Evolutionary conservation across 306 rosid genomes (phyloP).

Genomic region (Macrotyloma uniflorum): DNA sequence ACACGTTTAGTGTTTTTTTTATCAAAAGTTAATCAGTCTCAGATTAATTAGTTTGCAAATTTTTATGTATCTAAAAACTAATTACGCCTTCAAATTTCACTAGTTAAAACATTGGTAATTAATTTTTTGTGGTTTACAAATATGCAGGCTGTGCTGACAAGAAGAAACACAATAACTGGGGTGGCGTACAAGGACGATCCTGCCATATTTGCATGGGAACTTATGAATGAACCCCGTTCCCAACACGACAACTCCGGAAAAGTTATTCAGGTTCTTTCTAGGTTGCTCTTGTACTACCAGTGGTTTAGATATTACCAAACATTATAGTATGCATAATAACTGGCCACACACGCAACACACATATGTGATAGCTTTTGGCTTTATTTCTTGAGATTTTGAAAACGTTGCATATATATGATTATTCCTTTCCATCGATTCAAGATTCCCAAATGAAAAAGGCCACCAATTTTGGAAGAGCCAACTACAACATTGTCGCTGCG

Average conservation of each 20-base stretch:
- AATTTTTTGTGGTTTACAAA: background rate
- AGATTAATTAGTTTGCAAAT: too few species aligned
- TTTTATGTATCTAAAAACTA: too few species aligned
- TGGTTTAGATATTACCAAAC: background rate
- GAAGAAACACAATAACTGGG: constrained; percentile 45
- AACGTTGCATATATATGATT: background rate
- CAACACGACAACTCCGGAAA: constrained; percentile 28
- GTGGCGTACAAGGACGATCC: constrained; percentile 46
- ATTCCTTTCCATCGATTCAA: background rate
- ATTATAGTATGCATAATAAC: background rate
- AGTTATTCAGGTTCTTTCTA: constrained; percentile 43
- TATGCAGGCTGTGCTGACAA: constrained; percentile 46
- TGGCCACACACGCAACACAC: background rate
- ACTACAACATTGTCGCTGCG: background rate
- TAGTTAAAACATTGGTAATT: background rate
- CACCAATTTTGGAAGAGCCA: background rate
- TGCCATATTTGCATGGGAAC: constrained; percentile 52
- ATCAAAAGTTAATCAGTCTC: too few species aligned
- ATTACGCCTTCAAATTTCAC: too few species aligned
- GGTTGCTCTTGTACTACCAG: background rate
- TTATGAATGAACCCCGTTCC: constrained; percentile 53
- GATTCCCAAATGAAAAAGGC: background rate
- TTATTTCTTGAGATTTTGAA: background rate
- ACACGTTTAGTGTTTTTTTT: too few species aligned
- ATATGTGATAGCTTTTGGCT: background rate